Percentiles rank a stretch among this genome's conserved stretches.
These are phyloP conservation scores for Coniella vitis DNA, from an alignment of 2,329 filamentous ascomycete species.

Conservation along the genomic window DNA sequence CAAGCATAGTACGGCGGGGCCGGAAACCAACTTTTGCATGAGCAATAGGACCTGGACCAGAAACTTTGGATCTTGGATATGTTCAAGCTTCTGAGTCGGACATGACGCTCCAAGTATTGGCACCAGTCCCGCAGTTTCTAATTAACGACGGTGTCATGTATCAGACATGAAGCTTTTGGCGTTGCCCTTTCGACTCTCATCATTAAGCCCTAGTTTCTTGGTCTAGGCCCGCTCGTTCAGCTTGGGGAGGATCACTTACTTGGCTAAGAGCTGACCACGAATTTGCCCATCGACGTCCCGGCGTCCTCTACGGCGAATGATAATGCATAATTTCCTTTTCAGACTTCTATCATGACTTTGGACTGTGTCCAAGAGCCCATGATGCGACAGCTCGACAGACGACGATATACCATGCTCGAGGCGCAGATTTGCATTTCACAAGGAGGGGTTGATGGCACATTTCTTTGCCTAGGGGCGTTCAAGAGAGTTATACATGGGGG, in stretches of 20 bases:
- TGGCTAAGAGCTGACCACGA: not conserved
- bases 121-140: too few relatives aligned
- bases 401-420: constrained; percentile 10
- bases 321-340: constrained; percentile 15
- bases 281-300: not conserved
- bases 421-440: constrained; percentile 12
- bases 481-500: constrained; percentile 4
- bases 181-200: too few relatives aligned
- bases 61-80: not conserved
- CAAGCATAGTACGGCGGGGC: not conserved
- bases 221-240: too few relatives aligned
- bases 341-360: not conserved
- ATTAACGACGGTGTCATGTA: too few relatives aligned
- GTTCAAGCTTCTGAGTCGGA: not conserved
- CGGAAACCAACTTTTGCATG: not conserved
- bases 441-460: constrained; percentile 9
- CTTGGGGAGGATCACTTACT: too few relatives aligned
- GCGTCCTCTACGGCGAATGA: constrained; percentile 9
- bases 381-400: constrained; percentile 9
- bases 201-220: too few relatives aligned
- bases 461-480: constrained; percentile 13
- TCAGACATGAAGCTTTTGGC: too few relatives aligned
- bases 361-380: not conserved
- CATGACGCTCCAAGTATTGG: too few relatives aligned
- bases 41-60: not conserved